A percentile compares a stretch with the other conserved stretches of the same genome.
Conservation (phyloP, 2,329 filamentous ascomycete genomes). For the Aureobasidium musti region DNA sequence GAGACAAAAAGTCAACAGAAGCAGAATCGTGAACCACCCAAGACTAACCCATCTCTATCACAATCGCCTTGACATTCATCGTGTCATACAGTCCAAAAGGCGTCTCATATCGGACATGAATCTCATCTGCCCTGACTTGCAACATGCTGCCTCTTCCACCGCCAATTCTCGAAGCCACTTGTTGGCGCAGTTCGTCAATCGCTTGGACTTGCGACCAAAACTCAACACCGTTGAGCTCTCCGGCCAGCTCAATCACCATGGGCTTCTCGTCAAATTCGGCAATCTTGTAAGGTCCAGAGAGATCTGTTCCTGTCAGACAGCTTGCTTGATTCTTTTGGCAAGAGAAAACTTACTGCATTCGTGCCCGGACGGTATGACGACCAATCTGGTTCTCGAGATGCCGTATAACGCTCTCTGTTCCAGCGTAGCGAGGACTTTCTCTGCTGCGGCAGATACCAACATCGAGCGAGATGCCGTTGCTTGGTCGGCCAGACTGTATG, state of each 20-base stretch:
- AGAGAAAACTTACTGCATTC: constrained; percentile 32
- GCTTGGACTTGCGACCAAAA: constrained; percentile 42
- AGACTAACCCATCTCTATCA: constrained; percentile 2
- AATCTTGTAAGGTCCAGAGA: constrained; percentile 23
- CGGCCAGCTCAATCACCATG: constrained; percentile 38
- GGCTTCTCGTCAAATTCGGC: constrained; percentile 28
- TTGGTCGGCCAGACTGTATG: constrained; percentile 38
- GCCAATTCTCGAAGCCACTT: constrained; percentile 30
- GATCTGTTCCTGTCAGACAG: constrained; percentile 18
- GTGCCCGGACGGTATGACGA: constrained; percentile 41
- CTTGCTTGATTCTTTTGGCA: neutral
- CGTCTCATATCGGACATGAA: constrained; percentile 48
- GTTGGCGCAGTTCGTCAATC: constrained; percentile 35
- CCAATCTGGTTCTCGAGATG: constrained; percentile 36
- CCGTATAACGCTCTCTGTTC: constrained; percentile 36
- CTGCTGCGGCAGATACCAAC: constrained; percentile 39
- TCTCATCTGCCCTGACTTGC: constrained; percentile 43
- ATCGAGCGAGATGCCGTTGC: constrained; percentile 38
- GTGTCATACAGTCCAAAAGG: constrained; percentile 51
- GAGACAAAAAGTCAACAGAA: constrained; percentile 56
- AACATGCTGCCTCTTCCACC: constrained; percentile 31
- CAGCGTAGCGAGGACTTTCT: constrained; percentile 29
- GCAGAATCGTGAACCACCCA: neutral
- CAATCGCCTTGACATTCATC: constrained; percentile 33
- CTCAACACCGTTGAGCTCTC: constrained; percentile 35